A percentile compares a stretch with the other conserved stretches of the same genome.
phyloP scores from a whole-genome alignment of 805 yeast species.

The Candida golubevii region DNA sequence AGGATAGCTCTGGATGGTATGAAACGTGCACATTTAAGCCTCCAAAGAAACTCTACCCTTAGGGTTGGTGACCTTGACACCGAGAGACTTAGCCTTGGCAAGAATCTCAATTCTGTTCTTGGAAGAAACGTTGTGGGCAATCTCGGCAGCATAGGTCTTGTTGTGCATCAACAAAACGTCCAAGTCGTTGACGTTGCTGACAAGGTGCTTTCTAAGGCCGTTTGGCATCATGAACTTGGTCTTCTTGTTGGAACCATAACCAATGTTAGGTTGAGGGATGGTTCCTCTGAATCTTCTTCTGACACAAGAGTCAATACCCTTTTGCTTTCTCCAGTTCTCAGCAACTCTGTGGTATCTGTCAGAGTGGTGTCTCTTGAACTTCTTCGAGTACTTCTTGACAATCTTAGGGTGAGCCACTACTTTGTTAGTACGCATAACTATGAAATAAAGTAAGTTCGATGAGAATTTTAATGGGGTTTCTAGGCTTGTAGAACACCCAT shows the following conservation, averaged over 20 bases:
- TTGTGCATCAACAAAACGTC: conserved; percentile 95
- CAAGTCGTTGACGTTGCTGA: conserved; percentile 87
- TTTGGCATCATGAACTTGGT: conserved; percentile 94
- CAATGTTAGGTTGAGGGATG: conserved; percentile 98
- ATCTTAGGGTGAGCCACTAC: conserved; percentile 98
- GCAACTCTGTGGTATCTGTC: conserved; percentile 98
- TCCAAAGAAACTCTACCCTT: conserved; percentile 97
- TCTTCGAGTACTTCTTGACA: conserved; percentile 98
- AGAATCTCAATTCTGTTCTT: conserved; percentile 96
- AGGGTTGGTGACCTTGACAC: conserved; percentile 98
- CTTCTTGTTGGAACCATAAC: conserved; percentile 99
- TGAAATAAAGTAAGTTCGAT: not conserved
- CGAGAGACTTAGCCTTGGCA: conserved; percentile 96
- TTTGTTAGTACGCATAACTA: conserved; percentile 19
- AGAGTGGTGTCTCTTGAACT: conserved; percentile 99
- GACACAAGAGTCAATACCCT: conserved; percentile 99
- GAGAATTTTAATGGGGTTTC: not conserved
- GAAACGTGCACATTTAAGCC: conserved; percentile 58
- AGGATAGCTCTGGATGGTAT: conserved; percentile 15
- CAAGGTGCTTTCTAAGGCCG: conserved; percentile 97
- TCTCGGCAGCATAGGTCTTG: conserved; percentile 99
- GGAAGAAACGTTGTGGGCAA: conserved; percentile 97
- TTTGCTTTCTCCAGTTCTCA: conserved; percentile 99
- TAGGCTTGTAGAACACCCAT: not conserved
- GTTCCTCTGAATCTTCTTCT: conserved; percentile 99